Percentiles rank a stretch among this genome's conserved stretches.
These are phyloP conservation scores for Cytospora chrysosperma DNA, from an alignment of 2,329 filamentous ascomycete genomes.

Conservation along the genomic window DNA sequence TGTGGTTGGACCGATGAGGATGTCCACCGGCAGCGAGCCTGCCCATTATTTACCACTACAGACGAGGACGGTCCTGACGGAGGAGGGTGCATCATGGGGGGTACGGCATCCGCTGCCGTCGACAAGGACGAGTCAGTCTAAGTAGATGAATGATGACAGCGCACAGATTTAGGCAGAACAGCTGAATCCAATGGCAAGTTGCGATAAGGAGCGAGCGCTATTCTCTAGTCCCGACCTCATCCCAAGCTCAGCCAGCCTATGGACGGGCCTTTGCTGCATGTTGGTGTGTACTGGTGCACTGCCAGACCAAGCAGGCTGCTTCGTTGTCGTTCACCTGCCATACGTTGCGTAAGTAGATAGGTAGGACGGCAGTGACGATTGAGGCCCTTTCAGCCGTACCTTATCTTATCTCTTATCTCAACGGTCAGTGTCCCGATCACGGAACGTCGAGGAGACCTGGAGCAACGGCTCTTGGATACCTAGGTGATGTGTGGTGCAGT, in stretches of 20 bases:
- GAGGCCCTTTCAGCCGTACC: not conserved
- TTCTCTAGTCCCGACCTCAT: not conserved
- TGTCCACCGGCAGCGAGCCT: not conserved
- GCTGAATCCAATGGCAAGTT: not conserved
- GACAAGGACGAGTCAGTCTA: not conserved
- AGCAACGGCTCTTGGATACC: not conserved
- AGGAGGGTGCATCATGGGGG: not conserved
- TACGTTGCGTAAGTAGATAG: not conserved
- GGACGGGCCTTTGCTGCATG: not conserved
- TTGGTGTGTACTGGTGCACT: not conserved
- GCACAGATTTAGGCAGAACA: not conserved
- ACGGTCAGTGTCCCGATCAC: not conserved
- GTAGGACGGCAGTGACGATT: not conserved
- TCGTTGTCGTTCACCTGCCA: not conserved
- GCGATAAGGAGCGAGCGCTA: not conserved
- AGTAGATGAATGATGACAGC: not conserved
- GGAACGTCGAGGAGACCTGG: not conserved
- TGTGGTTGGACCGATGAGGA: not conserved
- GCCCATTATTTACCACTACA: not conserved
- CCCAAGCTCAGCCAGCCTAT: not conserved
- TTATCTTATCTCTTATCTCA: slow-evolving; percentile 21
- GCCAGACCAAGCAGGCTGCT: not conserved
- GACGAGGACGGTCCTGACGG: not conserved
- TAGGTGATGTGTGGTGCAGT: not conserved
- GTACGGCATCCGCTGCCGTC: not conserved